phyloP scores from a whole-genome alignment of 805 yeast genomes.

The Kodamaea leandrae region DNA sequence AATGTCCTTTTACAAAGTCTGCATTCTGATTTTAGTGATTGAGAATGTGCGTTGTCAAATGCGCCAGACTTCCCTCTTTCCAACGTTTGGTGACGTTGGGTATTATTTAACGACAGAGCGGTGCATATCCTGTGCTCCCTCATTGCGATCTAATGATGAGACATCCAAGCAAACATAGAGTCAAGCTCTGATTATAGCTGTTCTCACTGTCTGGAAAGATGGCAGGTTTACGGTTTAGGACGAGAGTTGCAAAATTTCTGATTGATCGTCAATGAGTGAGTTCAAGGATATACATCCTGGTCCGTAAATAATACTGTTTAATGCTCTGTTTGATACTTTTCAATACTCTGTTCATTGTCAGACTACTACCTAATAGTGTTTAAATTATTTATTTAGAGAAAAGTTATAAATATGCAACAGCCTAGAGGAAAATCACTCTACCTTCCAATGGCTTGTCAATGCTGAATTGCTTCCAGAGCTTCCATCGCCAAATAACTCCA shows the following conservation, averaged over 20 bases:
- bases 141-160: conserved; percentile 54
- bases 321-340: neutral
- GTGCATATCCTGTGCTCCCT: neutral
- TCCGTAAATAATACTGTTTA: neutral
- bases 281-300: neutral
- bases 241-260: conserved; percentile 60
- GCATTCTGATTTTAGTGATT: conserved; percentile 15
- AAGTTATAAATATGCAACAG: conserved; percentile 7
- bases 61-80: conserved; percentile 51
- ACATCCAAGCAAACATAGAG: conserved; percentile 79
- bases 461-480: conserved; percentile 29
- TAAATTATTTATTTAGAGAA: neutral
- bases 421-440: conserved; percentile 23
- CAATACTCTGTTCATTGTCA: neutral
- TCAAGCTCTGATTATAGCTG: conserved; percentile 74
- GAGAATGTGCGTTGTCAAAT: conserved; percentile 57
- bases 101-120: conserved; percentile 17
- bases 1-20: conserved; percentile 38
- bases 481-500: conserved; percentile 59
- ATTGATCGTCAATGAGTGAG: neutral
- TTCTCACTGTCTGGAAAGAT: conserved; percentile 47
- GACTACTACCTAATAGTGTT: conserved; percentile 3
- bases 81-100: conserved; percentile 23
- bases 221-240: conserved; percentile 47
- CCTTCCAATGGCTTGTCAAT: conserved; percentile 44